Evolutionary conservation across 164 flowering plant genomes (phyloP).

Genomic region (Vitis rupestris): DNA sequence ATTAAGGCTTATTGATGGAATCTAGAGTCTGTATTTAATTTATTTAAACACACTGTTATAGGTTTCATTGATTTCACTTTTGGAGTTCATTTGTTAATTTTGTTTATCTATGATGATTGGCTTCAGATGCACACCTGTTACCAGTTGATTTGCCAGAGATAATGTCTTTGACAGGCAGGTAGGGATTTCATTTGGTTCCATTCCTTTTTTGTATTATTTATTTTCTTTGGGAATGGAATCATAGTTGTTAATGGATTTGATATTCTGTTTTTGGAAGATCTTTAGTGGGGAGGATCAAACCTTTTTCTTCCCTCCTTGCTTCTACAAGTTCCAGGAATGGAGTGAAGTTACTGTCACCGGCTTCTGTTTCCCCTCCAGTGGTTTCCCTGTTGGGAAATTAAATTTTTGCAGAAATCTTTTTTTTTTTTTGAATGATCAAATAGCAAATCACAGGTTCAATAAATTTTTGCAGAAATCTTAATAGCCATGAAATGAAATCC

Average conservation of each 20-base stretch:
- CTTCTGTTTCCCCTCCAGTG: no score
- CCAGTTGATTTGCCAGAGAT: conserved; percentile 88
- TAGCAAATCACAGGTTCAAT: no score
- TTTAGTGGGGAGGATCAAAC: no score
- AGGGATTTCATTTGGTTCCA: conserved; percentile 4
- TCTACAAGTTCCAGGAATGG: no score
- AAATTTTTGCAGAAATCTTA: no score
- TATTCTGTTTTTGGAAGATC: background rate
- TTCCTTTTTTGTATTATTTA: background rate
- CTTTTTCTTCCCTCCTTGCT: no score
- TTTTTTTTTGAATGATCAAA: no score
- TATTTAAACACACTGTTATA: background rate
- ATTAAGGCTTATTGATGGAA: no score
- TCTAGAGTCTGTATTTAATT: background rate
- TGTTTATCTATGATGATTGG: conserved; percentile 14
- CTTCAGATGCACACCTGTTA: conserved; percentile 90
- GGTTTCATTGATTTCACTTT: background rate
- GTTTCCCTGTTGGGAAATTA: no score
- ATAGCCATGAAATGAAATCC: no score
- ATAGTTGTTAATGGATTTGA: background rate
- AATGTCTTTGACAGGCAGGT: conserved; percentile 67
- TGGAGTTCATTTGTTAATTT: background rate
- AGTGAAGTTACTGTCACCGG: no score
- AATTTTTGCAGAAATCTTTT: no score
- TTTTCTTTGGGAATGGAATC: background rate